phyloP scores from a whole-genome alignment of 2,329 filamentous ascomycete species.

The Pseudogymnoascus sp. region DNA sequence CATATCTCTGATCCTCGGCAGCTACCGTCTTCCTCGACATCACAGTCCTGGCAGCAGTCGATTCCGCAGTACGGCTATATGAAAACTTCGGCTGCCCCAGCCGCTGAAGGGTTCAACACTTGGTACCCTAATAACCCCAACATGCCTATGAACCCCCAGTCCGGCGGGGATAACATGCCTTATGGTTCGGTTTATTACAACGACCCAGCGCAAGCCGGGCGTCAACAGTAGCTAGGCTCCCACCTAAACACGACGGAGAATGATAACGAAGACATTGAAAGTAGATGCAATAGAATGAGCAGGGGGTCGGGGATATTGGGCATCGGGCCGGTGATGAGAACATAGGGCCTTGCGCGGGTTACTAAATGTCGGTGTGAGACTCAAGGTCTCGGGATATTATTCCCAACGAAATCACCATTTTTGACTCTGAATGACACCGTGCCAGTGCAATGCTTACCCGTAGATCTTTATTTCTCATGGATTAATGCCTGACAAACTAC shows the following conservation, averaged over 20 bases:
- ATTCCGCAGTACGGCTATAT: not conserved
- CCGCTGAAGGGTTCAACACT: not conserved
- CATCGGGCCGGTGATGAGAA: not conserved
- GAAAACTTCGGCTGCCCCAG: not conserved
- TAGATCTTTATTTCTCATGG: not conserved
- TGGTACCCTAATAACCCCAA: constrained; percentile 2
- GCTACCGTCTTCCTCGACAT: not conserved
- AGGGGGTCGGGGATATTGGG: not conserved
- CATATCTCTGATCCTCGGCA: not conserved
- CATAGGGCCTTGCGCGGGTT: not conserved
- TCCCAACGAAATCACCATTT: constrained; percentile 4
- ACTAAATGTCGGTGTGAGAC: constrained; percentile 1
- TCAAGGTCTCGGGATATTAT: constrained; percentile 2
- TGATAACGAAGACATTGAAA: constrained; percentile 4
- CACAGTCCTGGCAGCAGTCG: not conserved
- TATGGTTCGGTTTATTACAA: constrained; percentile 8
- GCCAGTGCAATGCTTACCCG: not conserved
- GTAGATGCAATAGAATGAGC: not conserved
- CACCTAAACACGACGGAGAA: not conserved
- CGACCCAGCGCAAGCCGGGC: not conserved
- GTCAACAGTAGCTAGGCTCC: constrained; percentile 2
- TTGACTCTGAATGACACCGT: not conserved
- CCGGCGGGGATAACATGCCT: not conserved
- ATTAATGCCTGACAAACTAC: not conserved
- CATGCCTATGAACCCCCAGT: not conserved